Conservation (phyloP, 2,329 filamentous ascomycete species). For the Ceratocystis harringtonii region DNA sequence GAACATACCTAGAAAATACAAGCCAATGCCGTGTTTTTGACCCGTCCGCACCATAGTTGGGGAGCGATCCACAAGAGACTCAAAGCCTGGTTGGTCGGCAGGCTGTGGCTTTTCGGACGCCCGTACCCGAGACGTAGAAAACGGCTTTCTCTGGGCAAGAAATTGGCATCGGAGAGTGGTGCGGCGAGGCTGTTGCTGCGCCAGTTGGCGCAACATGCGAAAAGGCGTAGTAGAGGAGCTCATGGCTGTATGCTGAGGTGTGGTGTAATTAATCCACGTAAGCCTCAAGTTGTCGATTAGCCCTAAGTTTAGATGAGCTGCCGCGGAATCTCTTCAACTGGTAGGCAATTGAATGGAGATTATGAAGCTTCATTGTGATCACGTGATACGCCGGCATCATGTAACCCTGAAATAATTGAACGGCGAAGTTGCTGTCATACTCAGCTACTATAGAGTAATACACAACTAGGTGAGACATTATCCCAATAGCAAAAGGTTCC, state of each 20-base stretch:
- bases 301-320: neutral
- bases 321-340: neutral
- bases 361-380: neutral
- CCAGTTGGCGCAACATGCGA: constrained; percentile 10
- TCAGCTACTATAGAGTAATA: too few species aligned
- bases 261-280: neutral
- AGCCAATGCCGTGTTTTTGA: constrained; percentile 58
- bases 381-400: neutral
- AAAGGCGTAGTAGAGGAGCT: neutral
- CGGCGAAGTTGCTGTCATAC: too few species aligned
- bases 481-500: too few species aligned
- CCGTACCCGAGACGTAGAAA: constrained; percentile 14
- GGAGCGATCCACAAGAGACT: constrained; percentile 70
- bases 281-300: neutral
- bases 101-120: constrained; percentile 29
- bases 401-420: too few species aligned
- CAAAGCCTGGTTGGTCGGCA: constrained; percentile 64
- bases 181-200: constrained; percentile 12
- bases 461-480: too few species aligned
- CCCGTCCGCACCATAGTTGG: constrained; percentile 63
- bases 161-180: neutral
- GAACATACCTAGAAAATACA: constrained; percentile 55
- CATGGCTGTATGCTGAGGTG: neutral
- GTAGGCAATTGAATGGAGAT: neutral
- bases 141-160: constrained; percentile 2